A percentile compares a stretch with the other conserved stretches of the same genome.
These are phyloP conservation scores for Gyrodon lividus DNA, from an alignment of 768 basidiomycete species.

Conservation along the genomic window DNA sequence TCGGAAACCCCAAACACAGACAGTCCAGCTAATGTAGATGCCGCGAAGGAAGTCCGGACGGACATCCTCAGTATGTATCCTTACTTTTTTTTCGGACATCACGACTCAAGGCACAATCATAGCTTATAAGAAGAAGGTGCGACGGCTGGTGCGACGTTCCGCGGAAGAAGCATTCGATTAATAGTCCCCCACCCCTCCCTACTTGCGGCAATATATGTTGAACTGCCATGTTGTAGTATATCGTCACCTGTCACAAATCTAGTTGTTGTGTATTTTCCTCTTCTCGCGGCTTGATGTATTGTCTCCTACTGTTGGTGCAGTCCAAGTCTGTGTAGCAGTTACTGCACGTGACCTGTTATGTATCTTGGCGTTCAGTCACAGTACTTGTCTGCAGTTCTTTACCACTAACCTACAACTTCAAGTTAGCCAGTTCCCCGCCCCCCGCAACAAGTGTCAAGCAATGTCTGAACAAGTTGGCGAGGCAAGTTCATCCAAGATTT, in stretches of 20 bases:
- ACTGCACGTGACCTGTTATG: constrained; percentile 24
- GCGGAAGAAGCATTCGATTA: constrained; percentile 88
- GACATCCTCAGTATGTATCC: constrained; percentile 57
- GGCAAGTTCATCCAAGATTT: constrained; percentile 29
- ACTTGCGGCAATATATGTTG: too few relatives aligned
- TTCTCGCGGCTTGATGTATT: constrained; percentile 1
- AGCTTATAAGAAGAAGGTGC: constrained; percentile 96
- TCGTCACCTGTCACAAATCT: constrained; percentile 7
- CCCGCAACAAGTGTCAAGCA: constrained; percentile 3
- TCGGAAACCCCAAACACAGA: constrained; percentile 89
- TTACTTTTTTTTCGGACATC: background rate
- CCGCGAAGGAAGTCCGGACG: constrained; percentile 82
- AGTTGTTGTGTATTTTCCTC: constrained; percentile 2
- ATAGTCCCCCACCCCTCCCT: background rate
- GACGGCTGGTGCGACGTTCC: constrained; percentile 78
- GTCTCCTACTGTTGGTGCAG: background rate
- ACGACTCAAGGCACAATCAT: constrained; percentile 18
- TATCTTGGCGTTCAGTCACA: too few relatives aligned
- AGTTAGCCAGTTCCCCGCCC: constrained; percentile 9
- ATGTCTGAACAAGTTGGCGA: constrained; percentile 45
- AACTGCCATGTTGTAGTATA: constrained; percentile 15
- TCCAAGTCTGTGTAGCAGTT: too few relatives aligned
- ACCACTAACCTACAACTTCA: constrained; percentile 10
- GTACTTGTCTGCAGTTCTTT: too few relatives aligned
- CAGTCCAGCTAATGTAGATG: constrained; percentile 95